Evolutionary conservation across 805 yeast species (phyloP), one percentile per base, ranked within the genome.

Genomic region (Tetrapisispora pingtungensis): DNA sequence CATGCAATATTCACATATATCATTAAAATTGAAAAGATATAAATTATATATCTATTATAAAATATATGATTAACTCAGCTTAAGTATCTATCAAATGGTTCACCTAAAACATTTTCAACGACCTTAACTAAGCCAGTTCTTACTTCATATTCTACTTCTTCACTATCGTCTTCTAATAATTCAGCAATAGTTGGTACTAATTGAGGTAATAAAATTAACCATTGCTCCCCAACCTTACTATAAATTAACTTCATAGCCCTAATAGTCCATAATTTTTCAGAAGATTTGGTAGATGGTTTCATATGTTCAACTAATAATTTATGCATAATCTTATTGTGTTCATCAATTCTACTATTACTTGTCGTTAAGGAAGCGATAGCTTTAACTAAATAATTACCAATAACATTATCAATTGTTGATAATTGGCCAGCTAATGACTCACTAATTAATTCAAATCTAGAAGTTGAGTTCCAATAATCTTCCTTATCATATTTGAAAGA

Each of bases 181-280:
- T 93, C 99, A 7, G 97, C 96, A 62, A 93, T 86, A 48, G 86
- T 75, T 30, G 99, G 99, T 49, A 93, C 95, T 54, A 93, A 74
- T 59, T 89, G 96, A 20, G 98, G 98, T 55, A 93, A 72, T 69
- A 84, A 73, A 30, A 82, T 70, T 51, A 93, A 73, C 98, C 97
- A 93, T 61, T 81, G 86, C 56, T 93, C 97, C 44, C 97, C 97
- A 55, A 88, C 82, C 69, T 84, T 84, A 52, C 84, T 84, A 73
- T 88, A 93, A 28, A 93, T 78, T 22, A 79, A 71, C 64, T 85
- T 86, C 61, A 93, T 73, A 1, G 85, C 71, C 61, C 81, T 78
- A 43, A 86, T 75, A 22, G 97, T 79, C 90, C 95, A 84, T 52
- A 77, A 67, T 59, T 84, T 83, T 56, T 81, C 87, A 42, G 69